These are phyloP conservation scores for Mentha longifolia DNA, from an alignment of 257 asterid species.

Conservation along the genomic window DNA sequence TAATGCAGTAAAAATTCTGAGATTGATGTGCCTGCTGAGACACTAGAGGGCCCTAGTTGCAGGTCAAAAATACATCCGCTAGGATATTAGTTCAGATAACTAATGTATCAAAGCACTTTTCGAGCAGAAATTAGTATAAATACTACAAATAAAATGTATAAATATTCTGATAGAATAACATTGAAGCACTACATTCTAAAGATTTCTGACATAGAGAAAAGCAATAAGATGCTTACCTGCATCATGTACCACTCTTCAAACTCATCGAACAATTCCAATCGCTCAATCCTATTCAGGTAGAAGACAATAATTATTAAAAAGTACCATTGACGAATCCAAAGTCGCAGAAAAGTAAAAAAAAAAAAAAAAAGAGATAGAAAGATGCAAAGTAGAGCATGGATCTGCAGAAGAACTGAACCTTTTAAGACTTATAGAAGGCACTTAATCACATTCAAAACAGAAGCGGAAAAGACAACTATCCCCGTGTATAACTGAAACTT, in stretches of 20 bases:
- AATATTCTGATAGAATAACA: constrained; percentile 1
- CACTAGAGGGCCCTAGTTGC: constrained; percentile 15
- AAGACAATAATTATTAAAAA: constrained; percentile 37
- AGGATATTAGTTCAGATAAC: background rate
- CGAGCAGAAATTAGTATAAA: background rate
- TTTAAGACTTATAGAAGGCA: constrained; percentile 29
- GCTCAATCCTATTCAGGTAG: constrained; percentile 75
- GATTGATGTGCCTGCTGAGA: constrained; percentile 24
- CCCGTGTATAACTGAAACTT: constrained; percentile 16
- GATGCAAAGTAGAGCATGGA: constrained; percentile 33
- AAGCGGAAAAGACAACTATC: constrained; percentile 15
- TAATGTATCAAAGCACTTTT: constrained; percentile 17
- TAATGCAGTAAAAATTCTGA: background rate
- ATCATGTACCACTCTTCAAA: constrained; percentile 84
- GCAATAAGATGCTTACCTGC: constrained; percentile 75
- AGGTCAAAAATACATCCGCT: background rate
- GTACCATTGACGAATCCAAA: constrained; percentile 21
- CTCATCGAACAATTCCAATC: constrained; percentile 76
- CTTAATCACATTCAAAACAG: constrained; percentile 27
- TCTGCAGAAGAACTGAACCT: constrained; percentile 28
- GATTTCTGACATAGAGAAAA: constrained; percentile 28
- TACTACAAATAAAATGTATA: no score
- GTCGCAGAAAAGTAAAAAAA: constrained; percentile 26
- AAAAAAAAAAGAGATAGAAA: no score
- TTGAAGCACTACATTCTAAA: background rate